Conservation (phyloP, 2,329 filamentous ascomycete genomes). For the Clonostachys chloroleuca region DNA sequence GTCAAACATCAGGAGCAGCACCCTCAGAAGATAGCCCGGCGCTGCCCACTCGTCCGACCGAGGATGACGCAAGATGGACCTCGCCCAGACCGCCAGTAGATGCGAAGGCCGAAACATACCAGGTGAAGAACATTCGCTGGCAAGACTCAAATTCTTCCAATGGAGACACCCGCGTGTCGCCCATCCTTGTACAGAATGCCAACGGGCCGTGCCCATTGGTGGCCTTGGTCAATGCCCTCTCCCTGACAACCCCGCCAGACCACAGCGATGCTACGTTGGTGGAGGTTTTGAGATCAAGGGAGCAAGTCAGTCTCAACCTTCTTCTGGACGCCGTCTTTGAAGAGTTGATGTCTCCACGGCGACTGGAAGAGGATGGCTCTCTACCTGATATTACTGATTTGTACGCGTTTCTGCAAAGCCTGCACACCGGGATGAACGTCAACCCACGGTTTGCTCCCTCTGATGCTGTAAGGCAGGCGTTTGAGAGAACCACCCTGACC, state of each 20-base stretch:
- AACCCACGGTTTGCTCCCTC: constrained; percentile 81
- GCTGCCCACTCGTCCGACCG: constrained; percentile 28
- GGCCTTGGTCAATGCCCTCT: constrained; percentile 87
- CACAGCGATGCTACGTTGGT: constrained; percentile 64
- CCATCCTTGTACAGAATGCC: constrained; percentile 85
- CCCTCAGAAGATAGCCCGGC: constrained; percentile 19
- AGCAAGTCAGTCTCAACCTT: constrained; percentile 82
- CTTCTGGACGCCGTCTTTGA: constrained; percentile 89
- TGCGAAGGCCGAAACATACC: constrained; percentile 73
- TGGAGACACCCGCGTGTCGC: constrained; percentile 65
- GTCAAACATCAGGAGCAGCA: constrained; percentile 1
- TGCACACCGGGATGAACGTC: constrained; percentile 97
- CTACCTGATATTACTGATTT: constrained; percentile 86
- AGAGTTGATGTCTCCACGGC: constrained; percentile 77
- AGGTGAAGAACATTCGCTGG: constrained; percentile 90
- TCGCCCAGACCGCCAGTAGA: constrained; percentile 33
- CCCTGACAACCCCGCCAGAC: constrained; percentile 71
- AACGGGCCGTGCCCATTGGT: constrained; percentile 94
- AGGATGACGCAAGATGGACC: constrained; percentile 21
- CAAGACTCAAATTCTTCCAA: constrained; percentile 56
- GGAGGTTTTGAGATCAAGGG: constrained; percentile 71
- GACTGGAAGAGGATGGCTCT: constrained; percentile 55
- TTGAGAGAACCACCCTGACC: constrained; percentile 46
- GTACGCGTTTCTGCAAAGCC: constrained; percentile 78
- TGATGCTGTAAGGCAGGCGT: constrained; percentile 36